Percentiles rank a stretch among this genome's conserved stretches.
Conservation (phyloP, 306 rosid species). For the Dryas drummondii region DNA sequence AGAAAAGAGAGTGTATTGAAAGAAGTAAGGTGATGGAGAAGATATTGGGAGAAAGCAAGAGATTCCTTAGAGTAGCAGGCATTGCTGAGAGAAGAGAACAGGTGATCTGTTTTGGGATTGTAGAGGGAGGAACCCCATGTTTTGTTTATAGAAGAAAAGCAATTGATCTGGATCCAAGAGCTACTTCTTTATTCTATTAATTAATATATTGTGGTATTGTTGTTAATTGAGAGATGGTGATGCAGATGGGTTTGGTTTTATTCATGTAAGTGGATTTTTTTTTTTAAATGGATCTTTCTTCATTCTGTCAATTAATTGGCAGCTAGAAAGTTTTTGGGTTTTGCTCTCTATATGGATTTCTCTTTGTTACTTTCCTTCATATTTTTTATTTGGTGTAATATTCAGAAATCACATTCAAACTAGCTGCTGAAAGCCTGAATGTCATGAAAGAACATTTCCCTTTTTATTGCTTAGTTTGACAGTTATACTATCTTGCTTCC, state of each 20-base stretch:
- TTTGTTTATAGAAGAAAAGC: conserved; percentile 80
- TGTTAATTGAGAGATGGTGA: conserved; percentile 46
- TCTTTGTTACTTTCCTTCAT: conserved; percentile 23
- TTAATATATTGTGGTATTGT: conserved; percentile 26
- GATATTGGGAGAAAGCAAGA: conserved; percentile 42
- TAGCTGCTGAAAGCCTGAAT: conserved; percentile 26
- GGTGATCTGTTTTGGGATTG: conserved; percentile 84
- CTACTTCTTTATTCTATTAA: conserved; percentile 39
- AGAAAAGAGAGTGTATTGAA: conserved; percentile 44
- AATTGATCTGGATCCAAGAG: conserved; percentile 52
- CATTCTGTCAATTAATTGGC: conserved; percentile 30
- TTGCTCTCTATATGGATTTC: conserved; percentile 31
- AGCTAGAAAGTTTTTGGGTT: conserved; percentile 32
- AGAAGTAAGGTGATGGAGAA: conserved; percentile 47
- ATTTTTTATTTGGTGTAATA: conserved; percentile 21
- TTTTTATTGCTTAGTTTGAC: conserved; percentile 34
- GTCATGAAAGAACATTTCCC: conserved; percentile 29
- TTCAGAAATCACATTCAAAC: conserved; percentile 29
- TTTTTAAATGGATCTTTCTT: conserved; percentile 18
- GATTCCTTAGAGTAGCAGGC: conserved; percentile 75
- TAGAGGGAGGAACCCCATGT: conserved; percentile 87
- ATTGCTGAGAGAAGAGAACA: conserved; percentile 59
- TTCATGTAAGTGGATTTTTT: conserved; percentile 11
- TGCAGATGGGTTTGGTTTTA: conserved; percentile 33
- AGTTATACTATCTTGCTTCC: conserved; percentile 31